Evolutionary conservation across 2,329 filamentous ascomycete species (phyloP).

Genomic region (Zasmidium citrigriseum): DNA sequence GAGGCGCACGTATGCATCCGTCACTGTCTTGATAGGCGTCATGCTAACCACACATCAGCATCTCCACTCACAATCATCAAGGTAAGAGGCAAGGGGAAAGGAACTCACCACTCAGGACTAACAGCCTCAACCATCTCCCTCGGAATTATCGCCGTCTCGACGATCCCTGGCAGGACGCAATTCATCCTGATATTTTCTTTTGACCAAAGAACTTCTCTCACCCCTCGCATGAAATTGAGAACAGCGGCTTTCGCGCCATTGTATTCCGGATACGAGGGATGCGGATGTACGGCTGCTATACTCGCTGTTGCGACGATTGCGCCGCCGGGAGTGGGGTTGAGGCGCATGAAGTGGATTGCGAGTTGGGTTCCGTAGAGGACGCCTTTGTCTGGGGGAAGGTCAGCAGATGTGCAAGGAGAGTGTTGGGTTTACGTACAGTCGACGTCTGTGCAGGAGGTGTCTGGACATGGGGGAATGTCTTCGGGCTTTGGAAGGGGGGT

Average conservation of each 20-base stretch:
- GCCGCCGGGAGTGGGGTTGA: conserved; percentile 17
- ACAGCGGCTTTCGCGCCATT: conserved; percentile 49
- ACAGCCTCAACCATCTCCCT: conserved; percentile 47
- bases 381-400: too few species aligned
- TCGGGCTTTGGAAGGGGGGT: conserved; percentile 22
- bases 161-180: conserved; percentile 49
- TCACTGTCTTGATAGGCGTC: conserved; percentile 19
- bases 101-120: conserved; percentile 26
- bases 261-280: conserved; percentile 20
- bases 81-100: conserved; percentile 11
- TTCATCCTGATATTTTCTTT: conserved; percentile 40
- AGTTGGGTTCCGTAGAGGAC: conserved; percentile 16
- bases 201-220: conserved; percentile 41
- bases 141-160: conserved; percentile 49
- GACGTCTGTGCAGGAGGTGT: conserved; percentile 50
- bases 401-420: conserved; percentile 9
- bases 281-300: conserved; percentile 19
- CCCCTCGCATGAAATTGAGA: conserved; percentile 42
- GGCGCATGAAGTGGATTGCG: conserved; percentile 21
- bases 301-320: conserved; percentile 19
- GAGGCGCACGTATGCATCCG: conserved; percentile 15
- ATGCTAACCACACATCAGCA: conserved; percentile 14
- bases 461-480: conserved; percentile 46
- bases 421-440: conserved; percentile 38
- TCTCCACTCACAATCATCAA: conserved; percentile 8